Base-by-base conservation (phyloP, 768 basidiomycete genomes). In the Leccinum subgranulosum region DNA sequence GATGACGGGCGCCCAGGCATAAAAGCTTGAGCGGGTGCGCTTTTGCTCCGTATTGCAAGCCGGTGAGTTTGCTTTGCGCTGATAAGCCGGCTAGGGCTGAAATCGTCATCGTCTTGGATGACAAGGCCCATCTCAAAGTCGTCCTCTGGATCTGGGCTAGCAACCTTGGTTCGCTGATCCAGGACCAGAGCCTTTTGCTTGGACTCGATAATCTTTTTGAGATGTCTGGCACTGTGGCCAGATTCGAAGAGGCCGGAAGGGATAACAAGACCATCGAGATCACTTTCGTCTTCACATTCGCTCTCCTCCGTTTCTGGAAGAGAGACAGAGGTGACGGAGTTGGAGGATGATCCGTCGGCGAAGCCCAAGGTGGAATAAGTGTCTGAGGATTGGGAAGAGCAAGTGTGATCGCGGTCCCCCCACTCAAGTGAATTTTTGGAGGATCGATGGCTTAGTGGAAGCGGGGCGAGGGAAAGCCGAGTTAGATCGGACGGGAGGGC, bases 391-490 rank as follows among this genome's bases (percentile, higher is more conserved):
- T 90, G 88, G 14, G 90, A 90, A 6, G 90, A 90, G 5, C 82
- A 84, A 2, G 91, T 88, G 47, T 88, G 84, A 65, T 93, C 89
- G 68, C 84, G 89, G 74, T 92, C 90, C 29, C 87, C 81, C 89
- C 90, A 92, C 74, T 92, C 90, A 27, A 93, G 78, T 1, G 91
- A 92, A 51, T 83, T 84, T 75, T 92, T 92, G 56, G 92, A 92
- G 9, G 87, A 81, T 52, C 87, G 84, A 67, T 91, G 88, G 61
- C 79, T 83, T 19, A 91, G 82, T 29, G 88, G 84, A 55, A 86
- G 75, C 53, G 92, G 89, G 43, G 87, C 86, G 45, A 94, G 85
- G 19, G 92, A 93, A 52, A 94, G 82, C 66, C 83, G 84, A 9
- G 88, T 90, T 56, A 94, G 82, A 68, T 92, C 86, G 54, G 83